A percentile compares a stretch with the other conserved stretches of the same genome.
phyloP scores from a whole-genome alignment of 164 flowering plant genomes.

The Piper betle region DNA sequence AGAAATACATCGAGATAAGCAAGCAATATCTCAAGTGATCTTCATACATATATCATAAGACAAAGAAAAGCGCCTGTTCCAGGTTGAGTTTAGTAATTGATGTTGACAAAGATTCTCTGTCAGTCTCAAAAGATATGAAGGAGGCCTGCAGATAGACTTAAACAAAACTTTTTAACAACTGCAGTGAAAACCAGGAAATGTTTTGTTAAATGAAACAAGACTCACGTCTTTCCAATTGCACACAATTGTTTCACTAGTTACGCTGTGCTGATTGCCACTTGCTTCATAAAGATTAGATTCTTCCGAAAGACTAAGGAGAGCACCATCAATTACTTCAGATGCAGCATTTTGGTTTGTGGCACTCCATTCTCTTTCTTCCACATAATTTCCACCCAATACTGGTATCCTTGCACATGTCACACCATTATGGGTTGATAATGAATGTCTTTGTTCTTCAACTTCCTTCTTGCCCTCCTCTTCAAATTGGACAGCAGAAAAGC shows the following conservation, averaged over 20 bases:
- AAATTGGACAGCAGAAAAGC: background rate
- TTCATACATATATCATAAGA: background rate
- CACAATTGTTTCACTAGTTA: conserved; percentile 7
- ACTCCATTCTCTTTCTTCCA: conserved; percentile 9
- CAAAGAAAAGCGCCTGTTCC: conserved; percentile 23
- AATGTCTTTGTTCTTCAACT: background rate
- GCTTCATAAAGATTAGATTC: conserved; percentile 1
- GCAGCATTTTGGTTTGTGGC: conserved; percentile 14
- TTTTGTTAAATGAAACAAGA: background rate
- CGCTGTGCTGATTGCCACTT: conserved; percentile 10
- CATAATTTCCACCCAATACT: conserved; percentile 11
- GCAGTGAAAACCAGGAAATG: background rate
- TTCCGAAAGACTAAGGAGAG: conserved; percentile 9
- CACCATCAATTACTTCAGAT: conserved; percentile 13
- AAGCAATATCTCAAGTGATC: background rate
- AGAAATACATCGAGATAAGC: background rate
- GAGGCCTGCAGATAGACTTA: conserved; percentile 30
- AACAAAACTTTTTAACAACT: background rate
- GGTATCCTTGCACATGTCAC: conserved; percentile 7
- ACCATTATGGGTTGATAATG: background rate
- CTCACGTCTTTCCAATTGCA: conserved; percentile 43
- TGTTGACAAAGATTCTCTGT: conserved; percentile 23
- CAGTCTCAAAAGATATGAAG: conserved; percentile 23
- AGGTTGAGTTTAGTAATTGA: conserved; percentile 26
- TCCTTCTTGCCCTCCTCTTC: background rate